phyloP scores from a whole-genome alignment of 2,329 filamentous ascomycete species.

The Myriosclerotinia scirpicola region DNA sequence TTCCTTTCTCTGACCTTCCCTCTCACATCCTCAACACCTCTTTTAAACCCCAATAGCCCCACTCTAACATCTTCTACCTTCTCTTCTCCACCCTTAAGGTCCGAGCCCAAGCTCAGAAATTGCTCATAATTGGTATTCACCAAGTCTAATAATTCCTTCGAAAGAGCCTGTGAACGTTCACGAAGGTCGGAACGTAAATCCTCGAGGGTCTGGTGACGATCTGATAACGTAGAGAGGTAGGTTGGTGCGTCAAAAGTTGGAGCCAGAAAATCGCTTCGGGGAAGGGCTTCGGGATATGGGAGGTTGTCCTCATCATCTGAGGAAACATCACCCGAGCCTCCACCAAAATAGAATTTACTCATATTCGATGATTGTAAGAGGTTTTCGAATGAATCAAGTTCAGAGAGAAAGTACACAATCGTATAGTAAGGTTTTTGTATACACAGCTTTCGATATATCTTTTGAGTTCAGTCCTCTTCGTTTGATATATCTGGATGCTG shows the following conservation, averaged over 20 bases:
- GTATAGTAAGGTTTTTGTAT: background rate
- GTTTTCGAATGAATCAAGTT: background rate
- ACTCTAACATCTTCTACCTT: conserved; percentile 88
- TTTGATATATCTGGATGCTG: background rate
- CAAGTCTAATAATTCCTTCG: conserved; percentile 84
- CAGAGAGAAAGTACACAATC: background rate
- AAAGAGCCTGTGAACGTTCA: conserved; percentile 74
- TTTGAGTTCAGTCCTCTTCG: conserved; percentile 2
- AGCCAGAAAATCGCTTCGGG: conserved; percentile 77
- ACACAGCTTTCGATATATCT: background rate
- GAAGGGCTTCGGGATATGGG: conserved; percentile 84
- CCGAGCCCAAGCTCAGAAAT: conserved; percentile 79
- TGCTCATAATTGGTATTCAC: conserved; percentile 95
- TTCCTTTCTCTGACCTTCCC: conserved; percentile 62
- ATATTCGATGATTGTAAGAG: conserved; percentile 37
- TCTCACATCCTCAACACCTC: conserved; percentile 76
- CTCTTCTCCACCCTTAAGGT: conserved; percentile 84
- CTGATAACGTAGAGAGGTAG: conserved; percentile 80
- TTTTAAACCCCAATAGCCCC: conserved; percentile 78
- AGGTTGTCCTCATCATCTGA: conserved; percentile 64
- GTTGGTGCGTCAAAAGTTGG: conserved; percentile 73
- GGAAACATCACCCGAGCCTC: conserved; percentile 36
- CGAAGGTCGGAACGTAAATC: conserved; percentile 86
- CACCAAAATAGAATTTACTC: conserved; percentile 50
- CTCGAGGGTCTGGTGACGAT: conserved; percentile 93